phyloP scores from a whole-genome alignment of 768 basidiomycete species.

The Hirschioporus abietinus region DNA sequence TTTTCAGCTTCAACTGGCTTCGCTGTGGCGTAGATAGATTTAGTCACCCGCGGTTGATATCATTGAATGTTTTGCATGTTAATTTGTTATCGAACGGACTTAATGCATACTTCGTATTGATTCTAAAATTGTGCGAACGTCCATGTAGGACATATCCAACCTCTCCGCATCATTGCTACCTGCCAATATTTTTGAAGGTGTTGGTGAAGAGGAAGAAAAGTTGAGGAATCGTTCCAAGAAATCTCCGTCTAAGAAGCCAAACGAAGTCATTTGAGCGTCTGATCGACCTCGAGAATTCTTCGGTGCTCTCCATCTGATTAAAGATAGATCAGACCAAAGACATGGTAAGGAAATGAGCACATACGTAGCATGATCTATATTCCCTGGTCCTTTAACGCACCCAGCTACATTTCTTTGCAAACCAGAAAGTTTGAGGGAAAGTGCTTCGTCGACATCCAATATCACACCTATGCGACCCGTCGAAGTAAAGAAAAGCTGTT shows the following conservation, averaged over 20 bases:
- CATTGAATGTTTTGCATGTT: background rate
- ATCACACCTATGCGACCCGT: slow-evolving; percentile 77
- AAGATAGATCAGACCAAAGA: slow-evolving; percentile 5
- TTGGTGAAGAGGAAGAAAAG: slow-evolving; percentile 31
- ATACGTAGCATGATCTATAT: slow-evolving; percentile 57
- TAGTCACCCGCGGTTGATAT: background rate
- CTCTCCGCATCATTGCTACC: slow-evolving; percentile 58
- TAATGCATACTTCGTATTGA: slow-evolving; percentile 38
- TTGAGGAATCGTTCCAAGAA: slow-evolving; percentile 67
- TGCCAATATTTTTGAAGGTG: slow-evolving; percentile 46
- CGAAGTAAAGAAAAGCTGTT: slow-evolving; percentile 70
- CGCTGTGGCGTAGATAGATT: background rate
- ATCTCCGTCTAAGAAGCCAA: slow-evolving; percentile 86
- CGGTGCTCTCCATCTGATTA: slow-evolving; percentile 63
- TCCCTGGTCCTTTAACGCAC: slow-evolving; percentile 47
- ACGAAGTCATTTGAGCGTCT: slow-evolving; percentile 50
- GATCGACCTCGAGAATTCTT: slow-evolving; percentile 49
- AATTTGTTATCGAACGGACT: slow-evolving; percentile 7
- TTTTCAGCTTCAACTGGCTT: background rate
- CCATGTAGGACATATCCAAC: slow-evolving; percentile 37
- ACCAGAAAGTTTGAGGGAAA: slow-evolving; percentile 55
- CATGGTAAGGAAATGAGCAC: slow-evolving; percentile 13
- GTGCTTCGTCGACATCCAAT: slow-evolving; percentile 48
- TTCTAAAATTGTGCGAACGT: slow-evolving; percentile 37
- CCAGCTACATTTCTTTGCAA: slow-evolving; percentile 72